Percentiles rank a stretch among this genome's conserved stretches.
These are phyloP conservation scores for Areca catechu DNA, from an alignment of 176 grass and related monocot genomes.

Conservation along the genomic window DNA sequence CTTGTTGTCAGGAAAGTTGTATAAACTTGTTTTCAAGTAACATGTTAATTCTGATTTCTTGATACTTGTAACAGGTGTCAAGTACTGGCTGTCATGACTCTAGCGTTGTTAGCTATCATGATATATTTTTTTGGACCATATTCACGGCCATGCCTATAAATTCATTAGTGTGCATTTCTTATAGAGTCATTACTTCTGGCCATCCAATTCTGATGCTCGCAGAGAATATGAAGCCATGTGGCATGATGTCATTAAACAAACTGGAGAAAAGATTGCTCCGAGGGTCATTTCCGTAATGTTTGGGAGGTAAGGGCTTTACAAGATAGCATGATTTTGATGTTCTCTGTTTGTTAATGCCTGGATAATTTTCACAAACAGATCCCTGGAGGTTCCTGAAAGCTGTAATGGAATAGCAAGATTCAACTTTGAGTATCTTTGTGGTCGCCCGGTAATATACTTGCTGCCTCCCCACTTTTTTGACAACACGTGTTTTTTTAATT, in stretches of 20 bases:
- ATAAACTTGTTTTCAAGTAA: too few species aligned
- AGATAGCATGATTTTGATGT: not conserved
- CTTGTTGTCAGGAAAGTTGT: too few species aligned
- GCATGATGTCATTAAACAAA: constrained; percentile 35
- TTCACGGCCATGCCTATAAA: too few species aligned
- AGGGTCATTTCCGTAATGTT: constrained; percentile 85
- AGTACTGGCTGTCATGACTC: too few species aligned
- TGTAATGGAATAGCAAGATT: constrained; percentile 80
- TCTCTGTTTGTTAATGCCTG: constrained; percentile 16
- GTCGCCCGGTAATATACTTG: constrained; percentile 62
- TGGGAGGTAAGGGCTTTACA: constrained; percentile 44
- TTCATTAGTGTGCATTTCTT: not conserved
- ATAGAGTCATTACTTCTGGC: constrained; percentile 81
- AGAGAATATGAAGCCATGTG: constrained; percentile 60
- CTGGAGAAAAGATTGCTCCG: constrained; percentile 31
- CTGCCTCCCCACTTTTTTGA: too few species aligned
- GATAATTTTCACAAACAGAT: constrained; percentile 34
- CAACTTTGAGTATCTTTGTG: constrained; percentile 85
- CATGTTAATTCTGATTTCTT: too few species aligned
- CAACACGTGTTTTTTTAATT: too few species aligned
- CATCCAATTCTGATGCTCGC: constrained; percentile 36
- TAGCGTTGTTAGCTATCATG: too few species aligned
- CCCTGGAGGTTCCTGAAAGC: constrained; percentile 82
- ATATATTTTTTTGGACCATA: too few species aligned
- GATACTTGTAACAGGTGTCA: too few species aligned